A percentile compares a stretch with the other conserved stretches of the same genome.
These are phyloP conservation scores for Saxophila tyrrhenica DNA, from an alignment of 495 filamentous ascomycete genomes.

Conservation along the genomic window DNA sequence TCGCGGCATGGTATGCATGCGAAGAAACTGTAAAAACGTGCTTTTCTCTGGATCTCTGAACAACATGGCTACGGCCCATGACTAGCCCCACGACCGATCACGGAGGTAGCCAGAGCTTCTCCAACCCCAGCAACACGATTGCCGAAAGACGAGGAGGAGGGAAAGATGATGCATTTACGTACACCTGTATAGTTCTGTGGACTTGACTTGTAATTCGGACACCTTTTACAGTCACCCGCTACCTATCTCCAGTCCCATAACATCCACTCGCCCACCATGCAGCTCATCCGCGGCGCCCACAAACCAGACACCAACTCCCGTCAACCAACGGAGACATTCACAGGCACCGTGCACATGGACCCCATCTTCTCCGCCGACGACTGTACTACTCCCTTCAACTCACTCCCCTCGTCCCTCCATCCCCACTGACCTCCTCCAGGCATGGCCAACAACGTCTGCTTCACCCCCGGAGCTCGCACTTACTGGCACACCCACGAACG, in stretches of 20 bases:
- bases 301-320: slow-evolving; percentile 14
- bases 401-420: neutral
- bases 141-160: neutral
- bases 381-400: slow-evolving; percentile 6
- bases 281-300: slow-evolving; percentile 19
- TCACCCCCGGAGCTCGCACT: slow-evolving; percentile 14
- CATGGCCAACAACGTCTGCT: slow-evolving; percentile 22
- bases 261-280: slow-evolving; percentile 7
- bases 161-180: too few relatives aligned
- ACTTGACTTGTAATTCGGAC: too few relatives aligned
- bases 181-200: too few relatives aligned
- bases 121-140: neutral
- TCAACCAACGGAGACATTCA: slow-evolving; percentile 20
- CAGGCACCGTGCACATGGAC: slow-evolving; percentile 20
- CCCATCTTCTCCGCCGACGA: slow-evolving; percentile 16
- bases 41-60: too few relatives aligned
- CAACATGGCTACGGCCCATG: too few relatives aligned
- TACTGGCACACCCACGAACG: slow-evolving; percentile 20
- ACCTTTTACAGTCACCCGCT: too few relatives aligned
- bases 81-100: neutral
- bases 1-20: too few relatives aligned
- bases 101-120: neutral
- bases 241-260: neutral
- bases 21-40: too few relatives aligned
- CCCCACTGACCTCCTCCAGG: neutral